These are phyloP conservation scores for Rutidosis leptorrhynchoides DNA, from an alignment of 129 eudicot species.

Conservation along the genomic window DNA sequence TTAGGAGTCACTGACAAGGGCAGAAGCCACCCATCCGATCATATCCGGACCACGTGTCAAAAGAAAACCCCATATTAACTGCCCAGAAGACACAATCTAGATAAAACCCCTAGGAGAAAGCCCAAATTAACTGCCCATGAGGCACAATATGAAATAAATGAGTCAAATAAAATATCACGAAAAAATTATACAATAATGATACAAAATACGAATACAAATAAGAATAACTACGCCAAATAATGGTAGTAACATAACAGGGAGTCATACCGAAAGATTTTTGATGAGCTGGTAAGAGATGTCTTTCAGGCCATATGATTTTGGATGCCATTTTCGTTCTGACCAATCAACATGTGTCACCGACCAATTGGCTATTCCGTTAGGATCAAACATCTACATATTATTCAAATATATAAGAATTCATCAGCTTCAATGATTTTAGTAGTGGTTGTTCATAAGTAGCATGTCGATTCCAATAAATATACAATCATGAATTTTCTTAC, in stretches of 20 bases:
- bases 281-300: constrained; percentile 60
- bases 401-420: constrained; percentile 11
- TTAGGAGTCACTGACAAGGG: too few species aligned
- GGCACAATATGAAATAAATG: too few species aligned
- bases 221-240: not conserved
- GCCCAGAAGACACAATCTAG: too few species aligned
- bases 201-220: not conserved
- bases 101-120: too few species aligned
- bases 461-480: not conserved
- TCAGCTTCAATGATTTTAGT: not conserved
- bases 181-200: too few species aligned
- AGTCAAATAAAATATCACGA: not conserved
- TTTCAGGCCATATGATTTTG: constrained; percentile 57
- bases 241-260: not conserved
- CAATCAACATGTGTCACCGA: constrained; percentile 94
- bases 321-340: constrained; percentile 99
- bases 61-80: too few species aligned
- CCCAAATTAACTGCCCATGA: too few species aligned
- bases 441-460: not conserved
- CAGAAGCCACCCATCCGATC: too few species aligned
- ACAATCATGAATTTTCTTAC: constrained; percentile 32
- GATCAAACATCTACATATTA: constrained; percentile 75
- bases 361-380: constrained; percentile 78
- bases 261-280: constrained; percentile 60
- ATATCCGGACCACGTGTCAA: too few species aligned